Percentiles rank a stretch among this genome's conserved stretches.
Conservation (phyloP, 129 eudicot genomes). For the Pulicaria dysenterica region DNA sequence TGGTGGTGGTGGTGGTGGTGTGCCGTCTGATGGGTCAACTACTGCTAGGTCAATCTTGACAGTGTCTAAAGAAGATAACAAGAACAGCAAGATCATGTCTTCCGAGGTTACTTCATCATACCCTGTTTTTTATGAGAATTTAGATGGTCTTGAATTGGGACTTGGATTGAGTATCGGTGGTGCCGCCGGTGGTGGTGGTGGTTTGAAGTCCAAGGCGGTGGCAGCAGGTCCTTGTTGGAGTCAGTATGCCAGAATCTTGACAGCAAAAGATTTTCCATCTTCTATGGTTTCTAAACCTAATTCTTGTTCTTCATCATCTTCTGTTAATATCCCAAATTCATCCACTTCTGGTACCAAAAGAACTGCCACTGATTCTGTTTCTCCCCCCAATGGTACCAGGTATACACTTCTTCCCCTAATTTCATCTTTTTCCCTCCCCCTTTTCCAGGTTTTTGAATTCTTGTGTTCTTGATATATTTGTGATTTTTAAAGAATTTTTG, state of each 20-base stretch:
- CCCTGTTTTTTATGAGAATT: conserved; percentile 39
- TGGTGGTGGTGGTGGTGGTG: conserved; percentile 51
- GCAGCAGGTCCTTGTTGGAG: conserved; percentile 49
- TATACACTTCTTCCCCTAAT: conserved; percentile 29
- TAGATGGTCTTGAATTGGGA: conserved; percentile 78
- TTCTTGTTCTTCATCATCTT: conserved; percentile 63
- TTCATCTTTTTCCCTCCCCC: background rate
- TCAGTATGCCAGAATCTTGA: conserved; percentile 81
- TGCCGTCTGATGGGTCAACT: conserved; percentile 50
- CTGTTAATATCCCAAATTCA: conserved; percentile 38
- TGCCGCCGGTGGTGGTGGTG: conserved; percentile 41
- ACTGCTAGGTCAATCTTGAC: conserved; percentile 50
- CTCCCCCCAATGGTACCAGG: conserved; percentile 67
- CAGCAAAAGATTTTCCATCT: conserved; percentile 74
- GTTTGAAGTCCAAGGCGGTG: conserved; percentile 44
- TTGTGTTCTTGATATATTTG: background rate
- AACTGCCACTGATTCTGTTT: conserved; percentile 77
- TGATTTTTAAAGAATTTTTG: background rate
- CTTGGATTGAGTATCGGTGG: conserved; percentile 83
- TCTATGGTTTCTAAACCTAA: conserved; percentile 35
- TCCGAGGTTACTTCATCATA: conserved; percentile 73
- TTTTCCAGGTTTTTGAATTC: conserved; percentile 5
- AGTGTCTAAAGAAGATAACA: conserved; percentile 48
- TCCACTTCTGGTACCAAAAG: conserved; percentile 72
- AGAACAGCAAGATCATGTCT: conserved; percentile 31